Evolutionary conservation across 805 yeast genomes (phyloP).

Genomic region (Cephaloascus fragrans): DNA sequence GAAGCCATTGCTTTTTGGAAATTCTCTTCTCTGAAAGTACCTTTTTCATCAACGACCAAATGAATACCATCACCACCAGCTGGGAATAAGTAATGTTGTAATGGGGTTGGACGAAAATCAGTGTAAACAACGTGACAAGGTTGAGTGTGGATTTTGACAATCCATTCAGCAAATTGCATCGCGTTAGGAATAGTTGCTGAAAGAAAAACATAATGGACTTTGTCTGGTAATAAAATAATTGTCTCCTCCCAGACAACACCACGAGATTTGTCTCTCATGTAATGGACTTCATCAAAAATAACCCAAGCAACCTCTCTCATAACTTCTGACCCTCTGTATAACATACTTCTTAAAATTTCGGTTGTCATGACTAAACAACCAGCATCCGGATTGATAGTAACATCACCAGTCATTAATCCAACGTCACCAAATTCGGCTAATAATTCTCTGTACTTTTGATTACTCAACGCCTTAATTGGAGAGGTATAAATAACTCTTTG

Average conservation of each 20-base stretch:
- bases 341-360: conserved; percentile 93
- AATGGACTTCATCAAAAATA: conserved; percentile 95
- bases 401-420: conserved; percentile 99
- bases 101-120: conserved; percentile 97
- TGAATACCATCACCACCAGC: conserved; percentile 99
- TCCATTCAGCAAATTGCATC: conserved; percentile 98
- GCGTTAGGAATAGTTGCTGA: conserved; percentile 98
- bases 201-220: conserved; percentile 85
- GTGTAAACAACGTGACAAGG: conserved; percentile 99
- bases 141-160: conserved; percentile 86
- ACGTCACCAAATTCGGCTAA: conserved; percentile 93
- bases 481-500: conserved; percentile 94
- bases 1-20: conserved; percentile 98
- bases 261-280: conserved; percentile 95
- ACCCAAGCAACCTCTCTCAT: conserved; percentile 34
- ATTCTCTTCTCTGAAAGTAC: conserved; percentile 91
- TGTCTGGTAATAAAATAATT: conserved; percentile 88
- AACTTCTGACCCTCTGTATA: conserved; percentile 34
- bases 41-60: conserved; percentile 94
- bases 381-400: conserved; percentile 96
- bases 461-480: conserved; percentile 90
- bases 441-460: conserved; percentile 89
- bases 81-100: conserved; percentile 95
- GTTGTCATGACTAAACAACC: conserved; percentile 98
- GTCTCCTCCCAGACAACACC: conserved; percentile 99